phyloP scores from a whole-genome alignment of 2,329 filamentous ascomycete species.

The Colletotrichum aenigma region DNA sequence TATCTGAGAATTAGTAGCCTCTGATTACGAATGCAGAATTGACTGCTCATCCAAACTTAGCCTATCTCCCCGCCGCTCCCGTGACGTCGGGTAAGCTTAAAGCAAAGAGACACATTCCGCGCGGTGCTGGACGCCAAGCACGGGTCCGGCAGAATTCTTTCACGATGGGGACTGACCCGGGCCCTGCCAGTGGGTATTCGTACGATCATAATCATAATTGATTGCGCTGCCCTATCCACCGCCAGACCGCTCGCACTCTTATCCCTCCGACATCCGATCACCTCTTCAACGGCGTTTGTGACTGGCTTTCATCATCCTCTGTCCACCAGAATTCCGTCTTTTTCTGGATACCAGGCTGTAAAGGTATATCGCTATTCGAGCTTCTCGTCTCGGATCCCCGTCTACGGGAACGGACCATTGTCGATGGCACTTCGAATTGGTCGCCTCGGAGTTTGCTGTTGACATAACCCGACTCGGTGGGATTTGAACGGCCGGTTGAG shows the following conservation, averaged over 20 bases:
- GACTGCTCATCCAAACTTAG: neutral
- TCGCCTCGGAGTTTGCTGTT: constrained; percentile 13
- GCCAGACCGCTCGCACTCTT: neutral
- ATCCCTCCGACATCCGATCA: neutral
- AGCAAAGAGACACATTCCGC: neutral
- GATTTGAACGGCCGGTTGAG: neutral
- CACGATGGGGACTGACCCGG: neutral
- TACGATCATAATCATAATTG: neutral
- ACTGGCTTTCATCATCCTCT: constrained; percentile 2
- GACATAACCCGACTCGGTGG: neutral
- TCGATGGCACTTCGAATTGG: neutral
- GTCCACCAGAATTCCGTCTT: constrained; percentile 24
- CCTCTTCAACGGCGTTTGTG: neutral
- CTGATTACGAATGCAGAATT: neutral
- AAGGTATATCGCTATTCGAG: constrained; percentile 21
- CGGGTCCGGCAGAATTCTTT: neutral
- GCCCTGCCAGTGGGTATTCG: neutral
- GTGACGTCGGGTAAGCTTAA: neutral
- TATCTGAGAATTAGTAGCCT: neutral
- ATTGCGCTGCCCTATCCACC: neutral
- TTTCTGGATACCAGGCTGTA: constrained; percentile 22
- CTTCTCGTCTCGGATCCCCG: constrained; percentile 4
- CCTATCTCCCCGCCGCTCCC: neutral
- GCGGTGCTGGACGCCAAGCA: neutral
- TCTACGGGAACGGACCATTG: neutral